Conservation (phyloP, 2,329 filamentous ascomycete species). For the Penicillium sumatraense region DNA sequence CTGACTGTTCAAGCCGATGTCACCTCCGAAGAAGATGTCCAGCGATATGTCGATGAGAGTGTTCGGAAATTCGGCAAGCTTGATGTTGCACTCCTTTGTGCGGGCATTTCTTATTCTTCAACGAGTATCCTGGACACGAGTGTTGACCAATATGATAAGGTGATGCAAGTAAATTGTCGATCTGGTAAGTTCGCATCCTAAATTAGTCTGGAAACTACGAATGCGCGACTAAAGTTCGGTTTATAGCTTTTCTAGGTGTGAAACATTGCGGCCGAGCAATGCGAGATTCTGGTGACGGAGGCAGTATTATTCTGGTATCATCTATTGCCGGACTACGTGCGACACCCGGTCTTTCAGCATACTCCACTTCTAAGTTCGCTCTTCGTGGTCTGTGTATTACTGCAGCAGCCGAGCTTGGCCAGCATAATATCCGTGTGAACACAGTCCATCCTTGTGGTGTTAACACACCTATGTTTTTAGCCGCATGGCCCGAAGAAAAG, state of each 20-base stretch:
- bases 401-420: constrained; percentile 44
- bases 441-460: constrained; percentile 47
- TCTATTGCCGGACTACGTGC: constrained; percentile 45
- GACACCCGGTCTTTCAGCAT: constrained; percentile 40
- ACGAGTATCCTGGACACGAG: constrained; percentile 41
- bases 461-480: constrained; percentile 40
- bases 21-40: constrained; percentile 36
- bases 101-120: constrained; percentile 19
- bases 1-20: constrained; percentile 41
- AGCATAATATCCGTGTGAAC: constrained; percentile 41
- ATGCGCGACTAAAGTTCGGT: too few species aligned
- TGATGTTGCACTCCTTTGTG: constrained; percentile 4
- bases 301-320: constrained; percentile 46
- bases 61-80: neutral
- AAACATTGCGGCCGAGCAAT: constrained; percentile 42
- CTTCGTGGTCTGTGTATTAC: constrained; percentile 44
- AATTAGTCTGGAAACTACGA: too few species aligned
- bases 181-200: constrained; percentile 31
- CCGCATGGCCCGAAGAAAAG: constrained; percentile 40
- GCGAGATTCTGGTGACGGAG: constrained; percentile 35
- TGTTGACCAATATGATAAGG: constrained; percentile 40
- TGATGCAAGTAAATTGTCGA: constrained; percentile 44
- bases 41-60: constrained; percentile 1
- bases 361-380: constrained; percentile 46
- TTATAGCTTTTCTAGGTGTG: constrained; percentile 39